Percentiles rank a stretch among this genome's conserved stretches.
Conservation (phyloP, 352 stramenopile species). For the Phytophthora capsici region DNA sequence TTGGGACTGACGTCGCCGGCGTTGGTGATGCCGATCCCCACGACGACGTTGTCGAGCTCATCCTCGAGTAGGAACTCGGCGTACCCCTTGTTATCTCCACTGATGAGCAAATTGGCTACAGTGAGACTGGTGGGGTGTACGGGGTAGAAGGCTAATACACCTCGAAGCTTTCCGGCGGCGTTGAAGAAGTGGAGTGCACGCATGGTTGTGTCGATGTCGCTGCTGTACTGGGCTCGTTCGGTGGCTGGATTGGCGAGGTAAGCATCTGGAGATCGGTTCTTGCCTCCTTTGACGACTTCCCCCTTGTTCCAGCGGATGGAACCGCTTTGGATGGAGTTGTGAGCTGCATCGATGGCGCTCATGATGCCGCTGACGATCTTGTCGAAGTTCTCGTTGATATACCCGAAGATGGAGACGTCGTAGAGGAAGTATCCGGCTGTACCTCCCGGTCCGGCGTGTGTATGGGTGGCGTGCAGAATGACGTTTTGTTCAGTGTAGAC, state of each 20-base stretch:
- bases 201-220: constrained; percentile 77
- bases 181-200: constrained; percentile 62
- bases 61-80: constrained; percentile 54
- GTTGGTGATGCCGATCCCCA: constrained; percentile 55
- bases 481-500: constrained; percentile 72
- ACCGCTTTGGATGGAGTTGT: constrained; percentile 55
- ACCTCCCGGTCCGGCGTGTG: constrained; percentile 76
- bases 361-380: constrained; percentile 79
- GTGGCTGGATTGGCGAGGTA: constrained; percentile 75
- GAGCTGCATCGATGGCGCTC: constrained; percentile 61
- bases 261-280: constrained; percentile 73
- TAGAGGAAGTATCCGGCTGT: constrained; percentile 83
- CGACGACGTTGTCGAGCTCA: constrained; percentile 37
- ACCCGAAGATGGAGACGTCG: constrained; percentile 54
- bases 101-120: constrained; percentile 74
- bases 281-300: constrained; percentile 47
- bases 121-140: constrained; percentile 87
- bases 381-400: constrained; percentile 68
- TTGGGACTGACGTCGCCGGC: constrained; percentile 58
- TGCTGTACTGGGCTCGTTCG: constrained; percentile 64
- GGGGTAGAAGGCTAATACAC: constrained; percentile 70
- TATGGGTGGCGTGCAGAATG: constrained; percentile 81
- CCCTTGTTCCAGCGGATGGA: constrained; percentile 51
- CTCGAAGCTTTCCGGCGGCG: constrained; percentile 39
- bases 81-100: constrained; percentile 83